Evolutionary conservation across 2,329 filamentous ascomycete species (phyloP), one percentile per base, ranked within the genome.

Genomic region (Gliomastix tumulicola): DNA sequence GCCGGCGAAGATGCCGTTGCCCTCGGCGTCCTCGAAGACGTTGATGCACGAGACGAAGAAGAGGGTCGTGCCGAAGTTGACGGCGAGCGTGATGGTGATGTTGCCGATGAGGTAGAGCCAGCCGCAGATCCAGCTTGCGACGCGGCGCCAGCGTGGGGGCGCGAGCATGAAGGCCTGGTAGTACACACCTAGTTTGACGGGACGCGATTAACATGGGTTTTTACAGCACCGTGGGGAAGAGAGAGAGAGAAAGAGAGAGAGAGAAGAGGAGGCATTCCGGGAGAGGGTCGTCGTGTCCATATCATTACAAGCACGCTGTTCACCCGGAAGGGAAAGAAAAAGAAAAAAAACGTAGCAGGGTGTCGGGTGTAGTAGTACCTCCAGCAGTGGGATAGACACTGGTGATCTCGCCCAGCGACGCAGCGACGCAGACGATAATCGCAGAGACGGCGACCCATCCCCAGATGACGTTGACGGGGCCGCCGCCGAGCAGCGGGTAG

Each of bases 31-130:
- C 38, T 71, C 61, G 40, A 76, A 78, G 23, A 78, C 68, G 40
- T 76, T 74, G 55, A 78, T 53, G 49, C 70, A 74, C 12, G 63
- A 68, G 38, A 74, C 65, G 40, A 75, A 57, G 55, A 77, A 72
- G 45, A 88, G 75, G 0, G 79, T 83, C 4, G 84, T 87, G 7
- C 82, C 84, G 49, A 88, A 88, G 64, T 86, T 85, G 53, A 88
- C 83, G n/a, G 82, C 75, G n/a, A 88, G 67, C 0, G 84, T 88
- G 47, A 89, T 89, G 46, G 82, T 87, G 56, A 88, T 82, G 61
- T 88, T 88, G 40, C 85, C 85, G 35, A 87, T 78, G 15, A 86
- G 74, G 53, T 84, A 88, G 17, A 82, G 66, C 83, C 83, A 88
- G 41, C 83, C 83, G 45, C 79, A 83, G 42, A 84, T 75, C 76